These are phyloP conservation scores for Elaeis oleifera DNA, from an alignment of 202 grass and related monocot species.

Conservation along the genomic window DNA sequence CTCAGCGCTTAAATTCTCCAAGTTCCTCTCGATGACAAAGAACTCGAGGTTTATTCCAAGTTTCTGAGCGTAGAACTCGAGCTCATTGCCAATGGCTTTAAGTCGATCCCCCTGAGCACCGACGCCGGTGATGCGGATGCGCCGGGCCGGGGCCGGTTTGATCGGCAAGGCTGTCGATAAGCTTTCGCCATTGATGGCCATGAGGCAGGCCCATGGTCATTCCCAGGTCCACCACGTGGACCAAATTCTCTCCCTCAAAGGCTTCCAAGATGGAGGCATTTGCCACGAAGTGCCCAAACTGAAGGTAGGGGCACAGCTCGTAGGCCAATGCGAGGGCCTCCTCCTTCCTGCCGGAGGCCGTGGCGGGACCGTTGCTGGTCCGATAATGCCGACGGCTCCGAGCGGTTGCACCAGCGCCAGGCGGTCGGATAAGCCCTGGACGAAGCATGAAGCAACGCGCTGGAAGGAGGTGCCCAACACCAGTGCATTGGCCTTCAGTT, in stretches of 20 bases:
- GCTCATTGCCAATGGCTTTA: constrained; percentile 28
- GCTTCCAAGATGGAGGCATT: constrained; percentile 54
- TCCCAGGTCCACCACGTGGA: constrained; percentile 60
- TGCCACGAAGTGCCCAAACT: constrained; percentile 63
- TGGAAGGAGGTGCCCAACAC: constrained; percentile 67
- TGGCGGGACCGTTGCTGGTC: constrained; percentile 39
- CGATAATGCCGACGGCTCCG: constrained; percentile 33
- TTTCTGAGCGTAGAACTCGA: constrained; percentile 24
- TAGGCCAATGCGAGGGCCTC: constrained; percentile 59
- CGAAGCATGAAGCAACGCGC: constrained; percentile 64
- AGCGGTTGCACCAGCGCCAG: constrained; percentile 45
- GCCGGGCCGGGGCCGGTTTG: constrained; percentile 14
- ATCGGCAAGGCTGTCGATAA: constrained; percentile 39
- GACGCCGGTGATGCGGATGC: constrained; percentile 43
- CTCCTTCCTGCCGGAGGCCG: constrained; percentile 23
- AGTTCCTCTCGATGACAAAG: constrained; percentile 27
- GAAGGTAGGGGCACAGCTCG: constrained; percentile 66
- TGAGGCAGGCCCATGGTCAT: constrained; percentile 49
- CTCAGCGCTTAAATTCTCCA: constrained; percentile 40
- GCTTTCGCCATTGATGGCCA: constrained; percentile 44
- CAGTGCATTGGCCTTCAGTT: constrained; percentile 39
- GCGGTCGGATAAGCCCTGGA: constrained; percentile 52
- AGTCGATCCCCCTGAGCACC: constrained; percentile 26
- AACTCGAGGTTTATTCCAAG: constrained; percentile 44
- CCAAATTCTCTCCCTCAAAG: constrained; percentile 48